Percentiles rank a stretch among this genome's conserved stretches.
Conservation (phyloP, 495 filamentous ascomycete genomes). For the Hypoxylon perforatum region DNA sequence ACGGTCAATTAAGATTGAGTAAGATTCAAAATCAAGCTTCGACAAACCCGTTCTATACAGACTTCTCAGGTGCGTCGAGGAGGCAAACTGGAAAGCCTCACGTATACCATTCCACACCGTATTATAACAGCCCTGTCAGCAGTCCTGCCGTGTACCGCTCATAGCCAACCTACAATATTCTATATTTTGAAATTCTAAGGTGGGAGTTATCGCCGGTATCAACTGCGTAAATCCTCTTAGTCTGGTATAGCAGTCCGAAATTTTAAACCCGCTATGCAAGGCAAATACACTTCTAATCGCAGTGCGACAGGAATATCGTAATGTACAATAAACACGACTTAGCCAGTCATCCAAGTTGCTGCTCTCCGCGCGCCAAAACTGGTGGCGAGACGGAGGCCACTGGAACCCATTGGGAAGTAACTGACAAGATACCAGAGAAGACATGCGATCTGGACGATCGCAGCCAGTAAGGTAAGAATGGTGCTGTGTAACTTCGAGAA, state of each 20-base stretch:
- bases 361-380: conserved; percentile 86
- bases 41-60: background rate
- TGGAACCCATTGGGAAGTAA: conserved; percentile 98
- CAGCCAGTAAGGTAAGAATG: conserved; percentile 83
- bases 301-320: background rate
- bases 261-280: conserved; percentile 1
- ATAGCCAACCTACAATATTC: background rate
- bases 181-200: background rate
- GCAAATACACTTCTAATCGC: conserved; percentile 1
- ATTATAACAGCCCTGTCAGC: background rate
- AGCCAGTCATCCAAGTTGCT: conserved; percentile 88
- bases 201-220: background rate
- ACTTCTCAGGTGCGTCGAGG: background rate
- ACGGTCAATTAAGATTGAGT: background rate
- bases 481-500: conserved; percentile 76
- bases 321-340: conserved; percentile 31
- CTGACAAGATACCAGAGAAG: conserved; percentile 95
- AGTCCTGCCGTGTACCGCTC: background rate
- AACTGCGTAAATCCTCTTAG: background rate
- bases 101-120: conserved; percentile 1
- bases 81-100: background rate
- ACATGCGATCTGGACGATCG: conserved; percentile 82
- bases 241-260: conserved; percentile 5
- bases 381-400: conserved; percentile 85
- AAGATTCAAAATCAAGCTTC: conserved; percentile 5